Evolutionary conservation across 208 protist genomes (phyloP).

Genomic region (Leishmania major): DNA sequence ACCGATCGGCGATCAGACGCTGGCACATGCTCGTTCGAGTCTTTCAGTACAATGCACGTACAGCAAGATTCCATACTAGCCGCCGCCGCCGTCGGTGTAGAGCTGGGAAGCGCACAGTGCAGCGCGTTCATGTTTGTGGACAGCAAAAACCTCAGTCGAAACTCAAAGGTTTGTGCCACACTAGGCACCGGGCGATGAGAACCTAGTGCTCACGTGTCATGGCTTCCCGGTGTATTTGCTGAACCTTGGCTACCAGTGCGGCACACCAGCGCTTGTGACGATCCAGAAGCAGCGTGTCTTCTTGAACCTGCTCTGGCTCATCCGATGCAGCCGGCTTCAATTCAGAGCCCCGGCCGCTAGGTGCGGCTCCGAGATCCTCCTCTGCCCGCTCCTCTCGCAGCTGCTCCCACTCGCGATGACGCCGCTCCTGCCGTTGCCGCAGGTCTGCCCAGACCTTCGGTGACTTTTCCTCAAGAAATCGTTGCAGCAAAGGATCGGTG

Average conservation of each 20-base stretch:
- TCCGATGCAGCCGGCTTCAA: neutral
- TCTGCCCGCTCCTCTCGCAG: slow-evolving; percentile 25
- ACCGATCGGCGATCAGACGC: neutral
- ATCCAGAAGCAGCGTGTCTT: slow-evolving; percentile 43
- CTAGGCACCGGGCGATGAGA: no score
- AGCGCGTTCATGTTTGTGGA: neutral
- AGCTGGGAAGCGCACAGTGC: neutral
- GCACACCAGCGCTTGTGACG: slow-evolving; percentile 53
- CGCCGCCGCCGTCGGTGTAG: neutral
- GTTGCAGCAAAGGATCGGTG: slow-evolving; percentile 44
- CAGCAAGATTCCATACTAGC: neutral
- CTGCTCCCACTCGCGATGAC: slow-evolving; percentile 26
- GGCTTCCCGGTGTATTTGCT: slow-evolving; percentile 21
- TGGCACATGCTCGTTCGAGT: neutral
- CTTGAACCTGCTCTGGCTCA: slow-evolving; percentile 20
- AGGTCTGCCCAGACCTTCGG: slow-evolving; percentile 71
- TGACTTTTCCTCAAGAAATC: slow-evolving; percentile 6
- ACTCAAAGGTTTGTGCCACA: neutral
- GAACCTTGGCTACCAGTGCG: slow-evolving; percentile 38
- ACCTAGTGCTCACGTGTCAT: neutral
- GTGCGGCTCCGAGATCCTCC: neutral
- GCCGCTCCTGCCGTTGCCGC: slow-evolving; percentile 43
- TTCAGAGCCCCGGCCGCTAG: neutral
- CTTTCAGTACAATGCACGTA: neutral
- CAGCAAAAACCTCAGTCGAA: neutral